Evolutionary conservation across 495 filamentous ascomycete genomes (phyloP), one percentile per base, ranked within the genome.

Genomic region (Penicillium pancosmium): DNA sequence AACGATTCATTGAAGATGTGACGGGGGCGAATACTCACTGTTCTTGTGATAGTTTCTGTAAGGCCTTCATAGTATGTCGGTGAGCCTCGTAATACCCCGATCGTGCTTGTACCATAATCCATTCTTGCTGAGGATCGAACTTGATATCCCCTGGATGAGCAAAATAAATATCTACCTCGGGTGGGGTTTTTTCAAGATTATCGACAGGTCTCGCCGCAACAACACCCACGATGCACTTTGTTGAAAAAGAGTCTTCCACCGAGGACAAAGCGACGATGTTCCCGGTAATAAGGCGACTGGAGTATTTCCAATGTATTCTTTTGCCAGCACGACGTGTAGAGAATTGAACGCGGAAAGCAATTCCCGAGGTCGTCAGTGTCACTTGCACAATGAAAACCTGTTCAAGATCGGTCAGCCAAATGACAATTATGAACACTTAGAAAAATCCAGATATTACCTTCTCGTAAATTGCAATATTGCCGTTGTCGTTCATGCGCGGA

Each of bases 121-220:
- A 88, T 63, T 91, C 84, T 41, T 83, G 67, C 27, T 82, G 80
- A 2, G 90, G 84, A 67, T 96, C 91, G 52, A 95, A 77, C 35
- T 85, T 74, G 10, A 81, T 63, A 54, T 92, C 86, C 15, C 84
- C 76, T 0, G 82, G 65, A 5, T 78, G 69, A 4, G 83, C 81
- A 69, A 93, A 92, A 65, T 88, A 86, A 3, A 96, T 76, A 56
- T 96, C 91, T 8, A 97, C 82, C 54, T 90, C 82, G 0, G 88
- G 87, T 15, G 91, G 89, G 36, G 82, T 84, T 36, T 81, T 73
- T 23, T 87, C 77, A 0, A 94, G 76, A 0, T 80, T 81, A 23
- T 77, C 77, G 1, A 88, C 72, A 0, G 88, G 85, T 8, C 91
- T 78, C 8, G 91, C 88, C 25, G 88, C 91, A 34, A 97, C 80